A percentile compares a stretch with the other conserved stretches of the same genome.
Conservation (phyloP, 2,329 filamentous ascomycete species). For the Penicillium sp. region DNA sequence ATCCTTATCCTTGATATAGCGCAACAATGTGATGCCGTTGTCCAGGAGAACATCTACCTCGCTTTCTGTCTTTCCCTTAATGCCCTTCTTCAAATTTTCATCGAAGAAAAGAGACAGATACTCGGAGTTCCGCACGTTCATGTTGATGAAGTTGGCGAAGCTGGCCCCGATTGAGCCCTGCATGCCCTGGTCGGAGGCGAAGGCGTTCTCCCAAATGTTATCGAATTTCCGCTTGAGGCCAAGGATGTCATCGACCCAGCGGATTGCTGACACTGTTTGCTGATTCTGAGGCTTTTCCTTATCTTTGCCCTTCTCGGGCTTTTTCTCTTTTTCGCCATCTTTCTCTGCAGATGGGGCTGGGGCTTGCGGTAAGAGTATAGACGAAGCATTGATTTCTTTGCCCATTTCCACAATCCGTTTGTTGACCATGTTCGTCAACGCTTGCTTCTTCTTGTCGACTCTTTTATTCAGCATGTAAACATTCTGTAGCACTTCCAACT, state of each 20-base stretch:
- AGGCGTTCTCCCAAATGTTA: constrained; percentile 68
- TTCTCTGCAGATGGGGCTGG: constrained; percentile 50
- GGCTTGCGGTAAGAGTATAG: constrained; percentile 36
- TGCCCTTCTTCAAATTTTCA: constrained; percentile 89
- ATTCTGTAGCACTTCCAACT: constrained; percentile 71
- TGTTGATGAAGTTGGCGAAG: constrained; percentile 90
- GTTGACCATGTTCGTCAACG: constrained; percentile 69
- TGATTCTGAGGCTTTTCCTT: constrained; percentile 63
- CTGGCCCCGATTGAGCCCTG: constrained; percentile 81
- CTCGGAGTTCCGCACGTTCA: constrained; percentile 80
- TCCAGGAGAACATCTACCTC: constrained; percentile 83
- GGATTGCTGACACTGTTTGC: constrained; percentile 81
- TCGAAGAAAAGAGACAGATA: constrained; percentile 96
- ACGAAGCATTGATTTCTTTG: constrained; percentile 70
- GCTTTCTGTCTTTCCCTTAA: constrained; percentile 85
- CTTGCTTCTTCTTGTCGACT: constrained; percentile 70
- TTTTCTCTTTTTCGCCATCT: constrained; percentile 52
- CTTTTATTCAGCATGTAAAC: constrained; percentile 75
- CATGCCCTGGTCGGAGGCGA: constrained; percentile 70
- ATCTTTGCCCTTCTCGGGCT: constrained; percentile 47
- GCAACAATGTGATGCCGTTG: constrained; percentile 81
- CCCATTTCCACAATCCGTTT: constrained; percentile 76
- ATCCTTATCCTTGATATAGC: constrained; percentile 88
- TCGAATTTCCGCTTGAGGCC: constrained; percentile 87
- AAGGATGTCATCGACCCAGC: constrained; percentile 92